These are phyloP conservation scores for Clarireedia sp. DNA, from an alignment of 2,329 filamentous ascomycete genomes.

Conservation along the genomic window DNA sequence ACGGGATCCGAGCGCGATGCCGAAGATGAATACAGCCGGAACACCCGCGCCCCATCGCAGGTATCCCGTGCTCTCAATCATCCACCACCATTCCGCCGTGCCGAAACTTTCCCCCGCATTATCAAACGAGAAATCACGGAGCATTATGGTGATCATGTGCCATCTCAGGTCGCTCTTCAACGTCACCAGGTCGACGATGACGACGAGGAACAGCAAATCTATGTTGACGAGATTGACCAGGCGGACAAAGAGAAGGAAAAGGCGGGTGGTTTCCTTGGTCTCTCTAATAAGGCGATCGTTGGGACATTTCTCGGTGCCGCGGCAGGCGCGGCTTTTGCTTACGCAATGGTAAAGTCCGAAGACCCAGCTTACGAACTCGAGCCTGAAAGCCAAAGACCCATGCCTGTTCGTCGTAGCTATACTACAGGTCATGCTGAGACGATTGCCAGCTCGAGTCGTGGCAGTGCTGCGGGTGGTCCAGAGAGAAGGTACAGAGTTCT, in stretches of 20 bases:
- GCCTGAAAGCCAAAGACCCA: background rate
- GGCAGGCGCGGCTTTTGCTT: slow-evolving; percentile 68
- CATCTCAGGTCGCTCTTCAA: background rate
- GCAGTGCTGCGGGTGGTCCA: background rate
- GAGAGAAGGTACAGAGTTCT: slow-evolving; percentile 2
- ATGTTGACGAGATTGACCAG: slow-evolving; percentile 13
- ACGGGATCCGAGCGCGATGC: background rate
- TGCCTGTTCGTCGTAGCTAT: slow-evolving; percentile 2
- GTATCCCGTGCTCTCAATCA: background rate
- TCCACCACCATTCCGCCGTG: slow-evolving; percentile 6
- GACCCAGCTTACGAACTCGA: slow-evolving; percentile 13
- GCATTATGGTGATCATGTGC: background rate
- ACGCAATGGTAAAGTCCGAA: slow-evolving; percentile 61
- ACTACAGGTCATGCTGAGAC: slow-evolving; percentile 4
- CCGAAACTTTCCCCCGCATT: slow-evolving; percentile 8
- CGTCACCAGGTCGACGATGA: background rate
- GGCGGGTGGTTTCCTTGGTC: slow-evolving; percentile 24
- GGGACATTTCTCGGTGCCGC: slow-evolving; percentile 73
- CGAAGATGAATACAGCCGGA: background rate
- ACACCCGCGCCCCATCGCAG: slow-evolving; percentile 3
- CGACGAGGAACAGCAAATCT: background rate
- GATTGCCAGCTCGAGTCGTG: background rate
- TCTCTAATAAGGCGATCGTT: slow-evolving; percentile 56
- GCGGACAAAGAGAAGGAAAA: background rate
- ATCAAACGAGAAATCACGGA: background rate